Evolutionary conservation across 2,329 filamentous ascomycete species (phyloP).

Genomic region (Aschersonia sp.): DNA sequence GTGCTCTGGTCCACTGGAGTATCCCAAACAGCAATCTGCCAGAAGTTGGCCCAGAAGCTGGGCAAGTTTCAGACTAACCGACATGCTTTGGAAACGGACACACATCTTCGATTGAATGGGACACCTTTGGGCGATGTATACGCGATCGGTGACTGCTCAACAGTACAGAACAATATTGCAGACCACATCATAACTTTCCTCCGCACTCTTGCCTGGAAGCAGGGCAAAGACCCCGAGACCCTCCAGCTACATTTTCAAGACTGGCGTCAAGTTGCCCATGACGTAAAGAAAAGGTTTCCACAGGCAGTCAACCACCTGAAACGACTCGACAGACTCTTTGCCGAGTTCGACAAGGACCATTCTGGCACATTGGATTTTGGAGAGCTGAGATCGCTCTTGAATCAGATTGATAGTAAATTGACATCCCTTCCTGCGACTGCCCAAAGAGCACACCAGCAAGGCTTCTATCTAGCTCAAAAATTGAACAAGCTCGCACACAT

Average conservation of each 20-base stretch:
- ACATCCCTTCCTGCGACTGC: conserved; percentile 91
- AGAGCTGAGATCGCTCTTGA: conserved; percentile 76
- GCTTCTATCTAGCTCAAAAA: conserved; percentile 81
- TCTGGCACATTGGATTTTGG: conserved; percentile 88
- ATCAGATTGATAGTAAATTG: conserved; percentile 87
- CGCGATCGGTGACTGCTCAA: conserved; percentile 88
- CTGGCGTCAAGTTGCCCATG: conserved; percentile 73
- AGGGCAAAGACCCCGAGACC: conserved; percentile 78
- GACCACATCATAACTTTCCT: conserved; percentile 86
- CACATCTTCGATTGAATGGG: conserved; percentile 78
- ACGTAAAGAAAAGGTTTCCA: conserved; percentile 80
- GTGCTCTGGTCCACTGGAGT: conserved; percentile 98
- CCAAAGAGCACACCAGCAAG: conserved; percentile 92
- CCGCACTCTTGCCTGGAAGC: conserved; percentile 80
- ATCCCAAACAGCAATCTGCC: conserved; percentile 67
- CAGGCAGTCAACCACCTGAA: conserved; percentile 79
- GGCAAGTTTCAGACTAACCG: conserved; percentile 67
- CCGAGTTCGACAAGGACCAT: conserved; percentile 83
- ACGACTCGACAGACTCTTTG: conserved; percentile 81
- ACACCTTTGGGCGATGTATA: conserved; percentile 90
- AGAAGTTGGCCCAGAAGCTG: conserved; percentile 64
- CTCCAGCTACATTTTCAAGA: conserved; percentile 75
- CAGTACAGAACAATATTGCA: conserved; percentile 93
- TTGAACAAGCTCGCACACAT: conserved; percentile 81
- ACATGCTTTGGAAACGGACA: conserved; percentile 87